Conservation (phyloP, 1,284 basidiomycete species). For the Macrocybe sp. region DNA sequence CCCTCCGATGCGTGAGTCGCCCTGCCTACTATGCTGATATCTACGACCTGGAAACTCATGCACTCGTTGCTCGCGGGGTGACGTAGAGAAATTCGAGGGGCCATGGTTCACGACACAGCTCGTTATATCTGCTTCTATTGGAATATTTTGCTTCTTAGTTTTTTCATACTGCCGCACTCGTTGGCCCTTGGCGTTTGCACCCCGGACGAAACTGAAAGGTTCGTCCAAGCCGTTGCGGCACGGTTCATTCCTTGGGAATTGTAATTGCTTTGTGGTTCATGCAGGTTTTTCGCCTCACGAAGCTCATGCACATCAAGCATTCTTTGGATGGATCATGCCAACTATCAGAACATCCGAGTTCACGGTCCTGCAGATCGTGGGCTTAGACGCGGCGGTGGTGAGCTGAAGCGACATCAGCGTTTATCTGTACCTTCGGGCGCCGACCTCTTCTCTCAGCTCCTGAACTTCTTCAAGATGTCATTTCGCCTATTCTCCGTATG, state of each 20-base stretch:
- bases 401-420: constrained; percentile 4
- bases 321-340: constrained; percentile 95
- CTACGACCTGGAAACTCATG: constrained; percentile 1
- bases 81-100: constrained; percentile 69
- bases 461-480: constrained; percentile 94
- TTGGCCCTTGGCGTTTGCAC: constrained; percentile 89
- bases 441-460: constrained; percentile 48
- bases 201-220: constrained; percentile 94
- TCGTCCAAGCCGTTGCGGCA: background rate
- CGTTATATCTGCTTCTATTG: constrained; percentile 73
- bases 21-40: background rate
- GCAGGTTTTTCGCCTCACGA: constrained; percentile 87
- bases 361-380: constrained; percentile 94
- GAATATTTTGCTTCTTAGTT: constrained; percentile 74
- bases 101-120: constrained; percentile 95
- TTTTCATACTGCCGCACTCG: constrained; percentile 86
- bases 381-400: constrained; percentile 90
- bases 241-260: background rate
- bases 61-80: too few species aligned
- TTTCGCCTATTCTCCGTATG: constrained; percentile 89
- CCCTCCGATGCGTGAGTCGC: constrained; percentile 47
- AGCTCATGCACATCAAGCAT: constrained; percentile 75
- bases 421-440: background rate
- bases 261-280: background rate
- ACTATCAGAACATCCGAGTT: constrained; percentile 89